Percentiles rank a stretch among this genome's conserved stretches.
Evolutionary conservation across 768 basidiomycete species (phyloP).

Genomic region (Mycena vitilis): DNA sequence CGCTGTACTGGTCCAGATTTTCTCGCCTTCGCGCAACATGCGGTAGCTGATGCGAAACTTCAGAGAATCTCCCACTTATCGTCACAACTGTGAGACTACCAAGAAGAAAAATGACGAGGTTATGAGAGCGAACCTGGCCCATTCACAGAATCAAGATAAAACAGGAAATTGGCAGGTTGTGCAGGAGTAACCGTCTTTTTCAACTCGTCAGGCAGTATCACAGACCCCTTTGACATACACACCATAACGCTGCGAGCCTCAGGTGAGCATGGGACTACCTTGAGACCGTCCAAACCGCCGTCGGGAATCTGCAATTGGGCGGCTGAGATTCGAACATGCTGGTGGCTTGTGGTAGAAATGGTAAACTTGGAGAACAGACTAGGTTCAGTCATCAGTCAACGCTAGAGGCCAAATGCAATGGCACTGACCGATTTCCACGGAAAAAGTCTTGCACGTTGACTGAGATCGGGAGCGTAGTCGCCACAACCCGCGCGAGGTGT

Average conservation of each 20-base stretch:
- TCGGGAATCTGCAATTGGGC: constrained; percentile 63
- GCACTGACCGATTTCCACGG: constrained; percentile 77
- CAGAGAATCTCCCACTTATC: constrained; percentile 70
- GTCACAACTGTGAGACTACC: constrained; percentile 7
- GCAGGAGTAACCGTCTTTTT: constrained; percentile 78
- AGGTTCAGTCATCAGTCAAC: not conserved
- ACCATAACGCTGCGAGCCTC: constrained; percentile 63
- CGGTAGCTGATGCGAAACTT: constrained; percentile 79
- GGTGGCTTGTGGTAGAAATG: constrained; percentile 82
- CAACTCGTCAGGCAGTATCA: constrained; percentile 15
- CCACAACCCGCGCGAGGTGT: constrained; percentile 64
- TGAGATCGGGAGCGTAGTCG: constrained; percentile 82
- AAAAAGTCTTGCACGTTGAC: constrained; percentile 99
- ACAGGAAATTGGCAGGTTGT: constrained; percentile 83
- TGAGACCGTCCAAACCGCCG: constrained; percentile 59
- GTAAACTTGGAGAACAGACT: constrained; percentile 94
- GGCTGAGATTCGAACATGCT: constrained; percentile 80
- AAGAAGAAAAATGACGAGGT: constrained; percentile 8
- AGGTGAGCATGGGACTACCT: constrained; percentile 61
- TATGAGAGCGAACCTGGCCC: constrained; percentile 64
- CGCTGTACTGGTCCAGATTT: not conserved
- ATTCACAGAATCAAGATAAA: constrained; percentile 74
- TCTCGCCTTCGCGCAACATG: constrained; percentile 82
- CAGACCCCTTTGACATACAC: constrained; percentile 38
- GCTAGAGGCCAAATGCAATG: not conserved